Conservation (phyloP, 495 filamentous ascomycete species). For the Xylaria castorea region DNA sequence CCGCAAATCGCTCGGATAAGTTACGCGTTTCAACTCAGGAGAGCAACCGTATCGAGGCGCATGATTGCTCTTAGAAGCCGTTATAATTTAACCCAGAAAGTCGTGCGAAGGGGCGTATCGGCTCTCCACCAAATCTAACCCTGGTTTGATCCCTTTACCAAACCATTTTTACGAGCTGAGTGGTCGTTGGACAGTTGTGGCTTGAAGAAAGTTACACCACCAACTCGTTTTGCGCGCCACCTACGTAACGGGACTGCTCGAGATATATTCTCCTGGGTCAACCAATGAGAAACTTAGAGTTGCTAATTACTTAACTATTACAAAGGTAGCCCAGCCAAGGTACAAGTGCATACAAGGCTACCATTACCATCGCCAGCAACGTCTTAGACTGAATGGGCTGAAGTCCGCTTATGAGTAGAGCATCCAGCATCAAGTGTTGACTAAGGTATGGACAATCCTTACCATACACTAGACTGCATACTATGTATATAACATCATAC, state of each 20-base stretch:
- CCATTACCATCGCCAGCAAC: neutral
- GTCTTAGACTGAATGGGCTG: neutral
- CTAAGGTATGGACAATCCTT: conserved; percentile 24
- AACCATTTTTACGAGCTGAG: conserved; percentile 1
- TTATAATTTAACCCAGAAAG: neutral
- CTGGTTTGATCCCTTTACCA: neutral
- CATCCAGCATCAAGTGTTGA: conserved; percentile 2
- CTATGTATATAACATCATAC: neutral
- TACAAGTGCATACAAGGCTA: neutral
- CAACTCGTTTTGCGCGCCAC: neutral
- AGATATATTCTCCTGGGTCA: neutral
- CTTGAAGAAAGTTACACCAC: neutral
- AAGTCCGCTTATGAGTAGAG: neutral
- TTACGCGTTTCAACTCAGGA: neutral
- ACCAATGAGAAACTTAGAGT: neutral
- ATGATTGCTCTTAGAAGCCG: neutral
- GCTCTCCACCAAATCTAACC: conserved; percentile 7
- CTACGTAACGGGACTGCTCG: neutral
- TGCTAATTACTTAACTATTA: conserved; percentile 21
- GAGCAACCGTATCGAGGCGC: neutral
- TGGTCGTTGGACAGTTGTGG: conserved; percentile 11
- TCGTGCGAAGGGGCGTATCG: neutral
- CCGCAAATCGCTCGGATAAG: neutral
- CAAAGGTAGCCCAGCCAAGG: neutral
- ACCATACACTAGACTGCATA: conserved; percentile 13